Base-by-base conservation (phyloP, 768 basidiomycete species). In the Pholiota conissans region DNA sequence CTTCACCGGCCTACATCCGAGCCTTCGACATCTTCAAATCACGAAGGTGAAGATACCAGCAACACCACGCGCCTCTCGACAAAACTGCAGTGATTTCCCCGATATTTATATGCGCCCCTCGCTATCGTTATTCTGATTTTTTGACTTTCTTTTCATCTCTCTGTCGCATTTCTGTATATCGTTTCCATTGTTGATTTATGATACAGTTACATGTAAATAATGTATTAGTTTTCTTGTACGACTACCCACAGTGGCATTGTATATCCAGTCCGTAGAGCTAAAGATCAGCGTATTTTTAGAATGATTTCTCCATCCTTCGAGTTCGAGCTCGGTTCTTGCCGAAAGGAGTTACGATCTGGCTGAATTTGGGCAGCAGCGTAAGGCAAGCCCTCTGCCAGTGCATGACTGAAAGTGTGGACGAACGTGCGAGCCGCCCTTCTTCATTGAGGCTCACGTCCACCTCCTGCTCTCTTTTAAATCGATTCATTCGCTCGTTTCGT, bases 1-100 rank as follows among this genome's bases (percentile, higher is more conserved):
- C 77, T 91, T 40, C 91, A 92, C 66, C 64, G 66, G 11, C 67
- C 75, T 16, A 62, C 73, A 49, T 53, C 64, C 18, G 68, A 72
- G 18, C 63, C 67, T 46, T 46, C 67, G 48, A 34, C 45, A 22
- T 28, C 42, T 29, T 34, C 55, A 49, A 68, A 67, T 58, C 71
- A 70, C 58, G 73, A 75, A 49, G 58, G 65, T 30, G 75, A 74
- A 29, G 73, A 76, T 55, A 62, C 69, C 54, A 69, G 16, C 50
- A 69, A 29, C 48, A 56, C 71, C 42, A 68, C 70, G 49, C 69
- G 74, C 51, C 83, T 84, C 69, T 75, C 68, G 62, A 83, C 60
- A 51, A 62, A 55, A 51, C 56, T 63, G 62, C 61, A 63, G 60
- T 65, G 58, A 62, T 50, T 55, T 37, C 47, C 18, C 39, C 50